Evolutionary conservation across 2,329 filamentous ascomycete genomes (phyloP).

Genomic region (Zasmidium cellare): DNA sequence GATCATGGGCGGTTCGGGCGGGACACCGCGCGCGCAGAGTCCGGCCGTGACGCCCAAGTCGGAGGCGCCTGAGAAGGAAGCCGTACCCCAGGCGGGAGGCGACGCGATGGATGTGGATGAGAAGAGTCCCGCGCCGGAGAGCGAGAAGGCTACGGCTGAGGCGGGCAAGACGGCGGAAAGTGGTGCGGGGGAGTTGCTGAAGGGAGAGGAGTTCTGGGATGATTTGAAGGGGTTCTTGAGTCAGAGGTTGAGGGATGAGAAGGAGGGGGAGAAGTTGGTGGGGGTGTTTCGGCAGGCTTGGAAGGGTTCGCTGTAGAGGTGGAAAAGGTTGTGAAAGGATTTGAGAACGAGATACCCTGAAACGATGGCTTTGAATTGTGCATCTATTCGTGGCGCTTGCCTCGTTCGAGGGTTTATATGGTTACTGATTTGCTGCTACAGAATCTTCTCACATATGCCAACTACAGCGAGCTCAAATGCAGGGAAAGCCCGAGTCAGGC

Average conservation of each 20-base stretch:
- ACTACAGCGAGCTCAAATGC: too few relatives aligned
- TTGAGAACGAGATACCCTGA: neutral
- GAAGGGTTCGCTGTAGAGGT: neutral
- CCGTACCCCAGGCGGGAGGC: conserved; percentile 26
- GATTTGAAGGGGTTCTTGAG: conserved; percentile 80
- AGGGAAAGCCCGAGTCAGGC: too few relatives aligned
- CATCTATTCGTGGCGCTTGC: neutral
- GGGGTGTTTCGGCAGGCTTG: conserved; percentile 57
- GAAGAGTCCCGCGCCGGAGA: conserved; percentile 28
- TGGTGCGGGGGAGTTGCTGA: conserved; percentile 54
- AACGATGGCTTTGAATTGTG: neutral
- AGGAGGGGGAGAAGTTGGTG: conserved; percentile 63
- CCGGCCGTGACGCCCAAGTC: conserved; percentile 47
- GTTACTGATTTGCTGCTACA: too few relatives aligned
- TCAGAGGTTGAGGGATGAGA: conserved; percentile 73
- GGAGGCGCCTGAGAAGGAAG: conserved; percentile 26
- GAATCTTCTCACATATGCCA: too few relatives aligned
- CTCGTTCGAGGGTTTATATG: too few relatives aligned
- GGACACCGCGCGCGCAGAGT: conserved; percentile 36
- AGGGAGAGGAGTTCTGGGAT: conserved; percentile 77
- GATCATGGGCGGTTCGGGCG: conserved; percentile 66
- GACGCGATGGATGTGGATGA: conserved; percentile 36
- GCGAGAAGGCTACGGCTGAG: conserved; percentile 37
- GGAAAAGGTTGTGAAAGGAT: neutral
- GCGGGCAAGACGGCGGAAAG: conserved; percentile 51